A percentile compares a stretch with the other conserved stretches of the same genome.
Evolutionary conservation across 2,329 filamentous ascomycete genomes (phyloP).

Genomic region (Penicillium oxalicum): DNA sequence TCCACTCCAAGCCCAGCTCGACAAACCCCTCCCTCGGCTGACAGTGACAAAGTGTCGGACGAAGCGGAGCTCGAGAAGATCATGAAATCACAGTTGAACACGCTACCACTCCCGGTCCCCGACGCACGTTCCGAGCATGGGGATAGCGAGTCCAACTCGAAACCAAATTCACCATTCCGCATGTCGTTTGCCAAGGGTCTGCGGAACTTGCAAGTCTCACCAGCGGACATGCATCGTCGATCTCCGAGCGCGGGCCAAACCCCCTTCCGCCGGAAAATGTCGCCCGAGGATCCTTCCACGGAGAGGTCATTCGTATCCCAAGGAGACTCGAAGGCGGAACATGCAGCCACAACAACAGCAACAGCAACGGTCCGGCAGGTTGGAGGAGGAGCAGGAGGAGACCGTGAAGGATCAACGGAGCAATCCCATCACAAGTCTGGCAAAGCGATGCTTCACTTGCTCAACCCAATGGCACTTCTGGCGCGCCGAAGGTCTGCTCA

Average conservation of each 20-base stretch:
- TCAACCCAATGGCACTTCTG: conserved; percentile 57
- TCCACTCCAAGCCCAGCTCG: conserved; percentile 26
- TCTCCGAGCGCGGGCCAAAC: conserved; percentile 23
- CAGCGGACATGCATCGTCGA: conserved; percentile 24
- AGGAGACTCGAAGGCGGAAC: conserved; percentile 24
- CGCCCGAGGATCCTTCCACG: conserved; percentile 22
- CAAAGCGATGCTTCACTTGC: conserved; percentile 50
- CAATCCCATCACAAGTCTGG: conserved; percentile 30
- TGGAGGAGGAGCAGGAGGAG: too few species aligned
- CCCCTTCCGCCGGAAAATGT: conserved; percentile 25
- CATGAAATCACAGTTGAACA: conserved; percentile 22
- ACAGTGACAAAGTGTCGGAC: conserved; percentile 25
- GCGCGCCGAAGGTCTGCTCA: conserved; percentile 53
- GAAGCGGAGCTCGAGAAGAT: conserved; percentile 20
- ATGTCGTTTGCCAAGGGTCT: conserved; percentile 31
- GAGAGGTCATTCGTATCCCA: conserved; percentile 20
- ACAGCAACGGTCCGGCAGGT: conserved; percentile 17
- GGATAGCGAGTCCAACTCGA: conserved; percentile 24
- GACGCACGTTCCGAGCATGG: conserved; percentile 19
- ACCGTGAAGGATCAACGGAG: conserved; percentile 13
- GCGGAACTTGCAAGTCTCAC: conserved; percentile 18
- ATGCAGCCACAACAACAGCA: too few species aligned
- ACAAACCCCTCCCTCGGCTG: conserved; percentile 18
- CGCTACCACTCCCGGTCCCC: conserved; percentile 22
- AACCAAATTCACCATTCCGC: conserved; percentile 33